Base-by-base conservation (phyloP, 371 early-diverging fungal species). In the Lichtheimia hyalospora region DNA sequence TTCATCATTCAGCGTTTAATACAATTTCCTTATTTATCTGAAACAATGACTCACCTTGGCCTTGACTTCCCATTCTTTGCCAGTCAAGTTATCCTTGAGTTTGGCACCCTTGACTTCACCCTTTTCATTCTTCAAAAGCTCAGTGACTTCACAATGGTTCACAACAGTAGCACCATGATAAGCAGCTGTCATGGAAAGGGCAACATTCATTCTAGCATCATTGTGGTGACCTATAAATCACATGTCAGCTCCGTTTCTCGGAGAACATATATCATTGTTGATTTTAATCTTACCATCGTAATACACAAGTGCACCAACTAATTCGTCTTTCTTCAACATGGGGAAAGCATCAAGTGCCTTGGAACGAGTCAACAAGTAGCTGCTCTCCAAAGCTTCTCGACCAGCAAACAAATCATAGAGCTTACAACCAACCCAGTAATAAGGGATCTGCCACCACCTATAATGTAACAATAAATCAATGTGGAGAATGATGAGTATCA, bases 201-300 rank as follows among this genome's bases (percentile, higher is more conserved):
- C 93, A 13, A 99, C 93, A 70, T 99, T 99, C 93, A 96, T 96
- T 60, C 99, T 84, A 3, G 97, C 90, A 69, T 99, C 99, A 79
- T 99, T 96, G 74, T 98, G 96, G 64, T 95, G 95, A 49, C 97
- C 89, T 90, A 66, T 52, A 51, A n/a, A 14, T n/a, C 34, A 18
- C 28, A 55, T 46, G 46, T 46, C 21, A 46, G n/a, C 42, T 20
- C 41, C 13, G 40, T 43, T 20, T 39, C 18, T 20, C 42, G 25
- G 40, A 20, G 10, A 21, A 27, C 27, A 34, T 6, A 34, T 34
- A 10, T 34, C 34, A 34, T 34, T 34, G 10, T 34, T 34, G 34
- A n/a, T 34, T 8, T 34, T 34, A 34, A 34, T 8, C 42, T 58
- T 69, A 84, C 93, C 99, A 77, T 99, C 99, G 71, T 95, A 97